Base-by-base conservation (phyloP, 202 grass and related monocot species). In the Setaria italica region DNA sequence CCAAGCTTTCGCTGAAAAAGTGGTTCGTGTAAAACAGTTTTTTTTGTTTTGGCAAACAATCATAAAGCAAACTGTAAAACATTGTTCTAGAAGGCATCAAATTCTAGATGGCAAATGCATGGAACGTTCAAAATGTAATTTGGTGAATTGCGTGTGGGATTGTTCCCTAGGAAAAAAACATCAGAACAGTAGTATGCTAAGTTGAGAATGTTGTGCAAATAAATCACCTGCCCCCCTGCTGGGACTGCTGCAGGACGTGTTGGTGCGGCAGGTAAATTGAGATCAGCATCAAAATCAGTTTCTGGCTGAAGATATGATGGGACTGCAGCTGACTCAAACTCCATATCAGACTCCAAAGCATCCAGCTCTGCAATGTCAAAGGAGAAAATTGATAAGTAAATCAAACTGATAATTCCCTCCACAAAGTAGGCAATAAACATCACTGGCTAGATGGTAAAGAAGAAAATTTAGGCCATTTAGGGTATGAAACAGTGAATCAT, bases 281-380 rank as follows among this genome's bases (percentile, higher is more conserved):
- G 86, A 30, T 92, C 94, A 16, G 82, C 54, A 83, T 94, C 86
- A 42, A 95, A 74, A 88, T 95, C 88, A 19, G 88, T 6, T 88
- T 94, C 96, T 30, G 93, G 93, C 84, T 95, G 96, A 85, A 99
- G 96, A 79, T 99, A 95, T 1, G 91, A 94, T 0, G 93, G 96
- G 63, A 98, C 84, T 74, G 93, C 86, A 94, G 91, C 85, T 9
- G 85, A 86, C 62, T 94, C 92, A 56, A 90, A 86, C 62, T 84
- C 92, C 90, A 97, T 94, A 80, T 97, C 95, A 57, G 89, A 89
- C 88, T 97, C 95, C 82, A 97, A 72, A 35, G 79, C 95, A 93
- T 97, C 95, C 59, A 93, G 77, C 59, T 98, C 92, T 98, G 85
- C 43, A 91, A 70, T 54, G 16, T 45, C 54, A 2, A 82, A 32